phyloP scores from a whole-genome alignment of 371 early-diverging fungal genomes.

The Entomophthora muscae region DNA sequence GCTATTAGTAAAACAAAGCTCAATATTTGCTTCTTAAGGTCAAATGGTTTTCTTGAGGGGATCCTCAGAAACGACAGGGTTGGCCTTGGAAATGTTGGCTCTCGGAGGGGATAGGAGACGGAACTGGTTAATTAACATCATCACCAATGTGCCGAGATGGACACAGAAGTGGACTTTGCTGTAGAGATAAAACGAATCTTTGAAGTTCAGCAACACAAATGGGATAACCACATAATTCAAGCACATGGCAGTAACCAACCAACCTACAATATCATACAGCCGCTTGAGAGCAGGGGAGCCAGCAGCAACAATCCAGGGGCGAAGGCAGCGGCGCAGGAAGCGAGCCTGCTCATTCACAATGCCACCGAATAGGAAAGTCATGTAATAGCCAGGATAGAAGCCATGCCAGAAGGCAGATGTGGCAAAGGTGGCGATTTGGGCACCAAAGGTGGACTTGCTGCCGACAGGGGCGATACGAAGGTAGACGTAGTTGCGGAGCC shows the following conservation, averaged over 20 bases:
- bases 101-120: neutral
- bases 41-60: neutral
- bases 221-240: conserved; percentile 50
- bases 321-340: conserved; percentile 38
- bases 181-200: conserved; percentile 29
- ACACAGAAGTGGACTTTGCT: conserved; percentile 29
- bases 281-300: conserved; percentile 16
- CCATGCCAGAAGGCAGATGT: conserved; percentile 89
- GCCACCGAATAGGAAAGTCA: conserved; percentile 21
- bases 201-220: conserved; percentile 42
- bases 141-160: conserved; percentile 25
- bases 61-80: neutral
- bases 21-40: no score
- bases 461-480: conserved; percentile 35
- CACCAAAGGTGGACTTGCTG: conserved; percentile 26
- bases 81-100: neutral
- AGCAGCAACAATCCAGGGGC: conserved; percentile 37
- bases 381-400: conserved; percentile 75
- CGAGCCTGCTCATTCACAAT: conserved; percentile 8
- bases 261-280: conserved; percentile 43
- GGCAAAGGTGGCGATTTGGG: conserved; percentile 49
- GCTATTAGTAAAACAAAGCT: no score
- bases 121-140: neutral
- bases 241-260: conserved; percentile 34
- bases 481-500: conserved; percentile 75